These are phyloP conservation scores for Linaria vulgaris DNA, from an alignment of 257 asterid species.

Conservation along the genomic window DNA sequence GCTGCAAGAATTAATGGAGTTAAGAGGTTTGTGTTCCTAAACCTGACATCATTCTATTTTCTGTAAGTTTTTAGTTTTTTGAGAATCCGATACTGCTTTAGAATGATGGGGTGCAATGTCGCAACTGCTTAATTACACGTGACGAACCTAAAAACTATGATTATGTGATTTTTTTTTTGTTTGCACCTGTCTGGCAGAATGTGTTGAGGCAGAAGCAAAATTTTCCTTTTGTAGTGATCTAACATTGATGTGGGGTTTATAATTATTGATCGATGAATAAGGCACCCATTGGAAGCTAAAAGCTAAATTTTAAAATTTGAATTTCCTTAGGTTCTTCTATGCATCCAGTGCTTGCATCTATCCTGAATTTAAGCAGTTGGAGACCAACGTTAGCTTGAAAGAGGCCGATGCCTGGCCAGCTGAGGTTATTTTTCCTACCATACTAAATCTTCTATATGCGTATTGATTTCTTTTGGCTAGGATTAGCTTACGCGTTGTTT, in stretches of 20 bases:
- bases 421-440: slow-evolving; percentile 49
- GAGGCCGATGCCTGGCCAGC: slow-evolving; percentile 97
- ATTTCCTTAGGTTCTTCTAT: slow-evolving; percentile 82
- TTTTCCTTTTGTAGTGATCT: too few relatives aligned
- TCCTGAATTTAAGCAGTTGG: slow-evolving; percentile 86
- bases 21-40: slow-evolving; percentile 52
- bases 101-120: too few relatives aligned
- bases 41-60: slow-evolving; percentile 19
- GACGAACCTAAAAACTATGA: too few relatives aligned
- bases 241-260: too few relatives aligned
- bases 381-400: slow-evolving; percentile 85
- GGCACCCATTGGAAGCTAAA: neutral
- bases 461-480: neutral
- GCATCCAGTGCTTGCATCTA: slow-evolving; percentile 92
- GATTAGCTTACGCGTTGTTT: slow-evolving; percentile 3
- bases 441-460: slow-evolving; percentile 4
- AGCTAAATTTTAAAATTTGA: too few relatives aligned
- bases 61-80: too few relatives aligned
- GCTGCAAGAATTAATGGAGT: slow-evolving; percentile 74
- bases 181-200: too few relatives aligned
- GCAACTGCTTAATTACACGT: too few relatives aligned
- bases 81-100: too few relatives aligned
- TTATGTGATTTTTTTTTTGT: too few relatives aligned
- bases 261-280: too few relatives aligned
- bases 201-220: too few relatives aligned